Conservation (phyloP, 73 alveolate species). For the Stentor roeselii region DNA sequence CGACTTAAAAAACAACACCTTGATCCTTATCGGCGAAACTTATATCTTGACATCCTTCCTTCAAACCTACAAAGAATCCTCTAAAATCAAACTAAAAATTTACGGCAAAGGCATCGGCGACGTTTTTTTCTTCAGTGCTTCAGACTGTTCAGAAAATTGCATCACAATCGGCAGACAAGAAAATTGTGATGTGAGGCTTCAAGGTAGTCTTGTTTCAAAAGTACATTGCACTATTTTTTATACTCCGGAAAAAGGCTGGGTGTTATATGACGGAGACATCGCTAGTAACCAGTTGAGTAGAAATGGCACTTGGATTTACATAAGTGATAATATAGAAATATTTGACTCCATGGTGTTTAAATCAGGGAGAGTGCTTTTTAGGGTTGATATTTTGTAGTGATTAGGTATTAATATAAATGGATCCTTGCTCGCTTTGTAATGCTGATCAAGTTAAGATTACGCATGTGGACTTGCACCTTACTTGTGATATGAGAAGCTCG, state of each 20-base stretch:
- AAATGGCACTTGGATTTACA: conserved; percentile 81
- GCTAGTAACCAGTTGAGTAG: conserved; percentile 49
- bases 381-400: conserved; percentile 1
- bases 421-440: neutral
- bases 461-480: neutral
- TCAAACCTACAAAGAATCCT: neutral
- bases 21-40: conserved; percentile 32
- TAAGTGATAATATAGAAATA: conserved; percentile 67
- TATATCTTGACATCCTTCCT: conserved; percentile 5
- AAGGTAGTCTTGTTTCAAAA: conserved; percentile 63
- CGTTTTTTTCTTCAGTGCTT: conserved; percentile 28
- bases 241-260: conserved; percentile 50
- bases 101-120: conserved; percentile 34
- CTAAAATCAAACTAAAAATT: neutral
- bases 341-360: conserved; percentile 70
- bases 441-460: neutral
- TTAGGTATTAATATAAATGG: conserved; percentile 12
- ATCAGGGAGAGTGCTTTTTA: conserved; percentile 62
- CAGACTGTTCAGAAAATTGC: conserved; percentile 32
- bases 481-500: neutral
- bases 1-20: conserved; percentile 15
- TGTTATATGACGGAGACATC: conserved; percentile 61
- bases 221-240: conserved; percentile 61
- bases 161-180: conserved; percentile 50
- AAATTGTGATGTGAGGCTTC: conserved; percentile 64